Conservation (phyloP, 73 alveolate species). For the Paramecium octaurelia region DNA sequence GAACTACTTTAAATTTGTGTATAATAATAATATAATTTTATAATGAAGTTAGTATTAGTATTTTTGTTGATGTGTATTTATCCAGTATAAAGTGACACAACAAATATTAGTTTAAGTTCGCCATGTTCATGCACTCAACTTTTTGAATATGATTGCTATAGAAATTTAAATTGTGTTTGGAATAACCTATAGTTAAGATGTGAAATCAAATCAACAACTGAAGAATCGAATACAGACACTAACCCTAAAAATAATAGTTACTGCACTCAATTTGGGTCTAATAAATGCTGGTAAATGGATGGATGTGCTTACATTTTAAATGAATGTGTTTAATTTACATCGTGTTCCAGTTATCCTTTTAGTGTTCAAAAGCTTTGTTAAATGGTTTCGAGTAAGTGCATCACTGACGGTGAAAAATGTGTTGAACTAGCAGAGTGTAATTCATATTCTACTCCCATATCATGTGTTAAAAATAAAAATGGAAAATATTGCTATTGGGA, state of each 20-base stretch:
- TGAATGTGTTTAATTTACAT: conserved; percentile 17
- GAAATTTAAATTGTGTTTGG: not conserved
- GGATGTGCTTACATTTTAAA: not conserved
- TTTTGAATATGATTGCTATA: not conserved
- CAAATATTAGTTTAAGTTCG: not conserved
- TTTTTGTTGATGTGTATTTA: not conserved
- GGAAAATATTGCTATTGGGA: not conserved
- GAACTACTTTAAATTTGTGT: not conserved
- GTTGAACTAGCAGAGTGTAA: not conserved
- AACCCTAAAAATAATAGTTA: not conserved
- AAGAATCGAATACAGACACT: not conserved
- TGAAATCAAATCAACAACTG: not conserved
- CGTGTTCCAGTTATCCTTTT: not conserved
- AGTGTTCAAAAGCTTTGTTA: not conserved
- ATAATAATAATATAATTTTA: not conserved
- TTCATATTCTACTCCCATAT: not conserved
- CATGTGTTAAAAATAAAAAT: not conserved
- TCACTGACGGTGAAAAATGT: conserved; percentile 14
- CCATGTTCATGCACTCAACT: not conserved
- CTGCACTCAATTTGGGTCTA: not conserved
- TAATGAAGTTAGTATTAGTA: not conserved
- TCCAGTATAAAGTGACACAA: not conserved
- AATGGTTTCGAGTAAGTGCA: not conserved
- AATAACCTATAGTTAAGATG: not conserved
- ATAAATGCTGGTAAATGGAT: not conserved